Evolutionary conservation across 768 basidiomycete genomes (phyloP).

Genomic region (Hericium erinaceus): DNA sequence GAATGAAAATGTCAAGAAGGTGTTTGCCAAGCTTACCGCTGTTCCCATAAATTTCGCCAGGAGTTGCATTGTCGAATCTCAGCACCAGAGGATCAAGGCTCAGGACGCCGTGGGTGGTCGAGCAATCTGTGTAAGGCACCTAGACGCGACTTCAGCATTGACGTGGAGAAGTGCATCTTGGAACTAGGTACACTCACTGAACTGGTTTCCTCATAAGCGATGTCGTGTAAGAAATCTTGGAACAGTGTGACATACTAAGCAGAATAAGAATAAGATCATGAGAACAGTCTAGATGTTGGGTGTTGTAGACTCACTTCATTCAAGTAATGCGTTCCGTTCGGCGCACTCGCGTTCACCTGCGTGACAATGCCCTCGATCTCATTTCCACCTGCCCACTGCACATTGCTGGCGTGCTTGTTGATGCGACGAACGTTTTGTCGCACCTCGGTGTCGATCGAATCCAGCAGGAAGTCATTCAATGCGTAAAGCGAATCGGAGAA

Average conservation of each 20-base stretch:
- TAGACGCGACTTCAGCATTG: slow-evolving; percentile 8
- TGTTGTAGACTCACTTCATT: slow-evolving; percentile 31
- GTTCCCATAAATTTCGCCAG: slow-evolving; percentile 48
- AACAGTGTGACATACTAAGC: slow-evolving; percentile 40
- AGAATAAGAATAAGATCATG: neutral
- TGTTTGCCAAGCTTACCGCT: slow-evolving; percentile 24
- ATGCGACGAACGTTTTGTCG: slow-evolving; percentile 47
- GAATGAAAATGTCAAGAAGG: neutral
- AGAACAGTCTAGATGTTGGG: neutral
- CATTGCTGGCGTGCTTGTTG: slow-evolving; percentile 48
- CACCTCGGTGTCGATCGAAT: slow-evolving; percentile 44
- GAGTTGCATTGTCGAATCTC: slow-evolving; percentile 40
- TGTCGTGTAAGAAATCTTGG: slow-evolving; percentile 40
- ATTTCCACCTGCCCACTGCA: slow-evolving; percentile 54
- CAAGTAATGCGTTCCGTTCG: slow-evolving; percentile 38
- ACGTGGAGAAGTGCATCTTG: no score
- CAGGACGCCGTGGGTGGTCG: slow-evolving; percentile 48
- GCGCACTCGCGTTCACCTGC: slow-evolving; percentile 23
- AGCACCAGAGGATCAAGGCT: slow-evolving; percentile 46
- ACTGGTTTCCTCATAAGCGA: slow-evolving; percentile 39
- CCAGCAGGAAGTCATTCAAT: slow-evolving; percentile 43
- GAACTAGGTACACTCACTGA: slow-evolving; percentile 26
- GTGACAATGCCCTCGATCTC: slow-evolving; percentile 49
- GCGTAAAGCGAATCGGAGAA: slow-evolving; percentile 51
- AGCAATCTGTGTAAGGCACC: slow-evolving; percentile 53